Conservation (phyloP, 2,329 filamentous ascomycete genomes). For the Ophiostoma triangulosporum region DNA sequence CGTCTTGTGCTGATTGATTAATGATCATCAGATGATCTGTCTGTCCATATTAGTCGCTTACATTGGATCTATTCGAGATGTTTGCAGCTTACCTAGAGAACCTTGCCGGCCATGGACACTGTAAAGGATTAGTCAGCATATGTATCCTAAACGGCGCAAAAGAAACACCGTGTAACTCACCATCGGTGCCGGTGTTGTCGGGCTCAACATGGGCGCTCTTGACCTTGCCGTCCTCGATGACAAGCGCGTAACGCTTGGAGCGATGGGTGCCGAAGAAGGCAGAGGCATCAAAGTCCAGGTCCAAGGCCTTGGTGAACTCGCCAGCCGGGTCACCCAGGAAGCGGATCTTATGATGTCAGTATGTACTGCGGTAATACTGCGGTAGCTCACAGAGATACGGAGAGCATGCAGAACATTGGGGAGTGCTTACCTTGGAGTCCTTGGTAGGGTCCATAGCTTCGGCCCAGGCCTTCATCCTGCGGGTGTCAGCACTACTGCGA, state of each 20-base stretch:
- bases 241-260: slow-evolving; percentile 77
- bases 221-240: slow-evolving; percentile 75
- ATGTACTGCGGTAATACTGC: too few relatives aligned
- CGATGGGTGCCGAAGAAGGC: slow-evolving; percentile 70
- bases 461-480: slow-evolving; percentile 81
- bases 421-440: slow-evolving; percentile 53
- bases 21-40: too few relatives aligned
- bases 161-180: slow-evolving; percentile 5
- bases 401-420: background rate
- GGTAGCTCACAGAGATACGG: too few relatives aligned
- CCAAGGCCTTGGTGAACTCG: slow-evolving; percentile 69
- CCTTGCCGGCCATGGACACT: slow-evolving; percentile 40
- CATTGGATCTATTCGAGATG: background rate
- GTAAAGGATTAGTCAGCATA: background rate
- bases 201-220: slow-evolving; percentile 71
- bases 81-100: slow-evolving; percentile 22
- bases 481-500: background rate
- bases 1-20: too few relatives aligned
- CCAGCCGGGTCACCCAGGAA: slow-evolving; percentile 75
- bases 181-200: slow-evolving; percentile 67
- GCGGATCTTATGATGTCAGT: slow-evolving; percentile 48
- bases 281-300: slow-evolving; percentile 67
- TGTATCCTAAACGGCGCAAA: background rate
- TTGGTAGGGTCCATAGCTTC: slow-evolving; percentile 61
- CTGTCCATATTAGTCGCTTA: background rate